Conservation (phyloP, 2,329 filamentous ascomycete species). For the Herpotrichia juniperi region DNA sequence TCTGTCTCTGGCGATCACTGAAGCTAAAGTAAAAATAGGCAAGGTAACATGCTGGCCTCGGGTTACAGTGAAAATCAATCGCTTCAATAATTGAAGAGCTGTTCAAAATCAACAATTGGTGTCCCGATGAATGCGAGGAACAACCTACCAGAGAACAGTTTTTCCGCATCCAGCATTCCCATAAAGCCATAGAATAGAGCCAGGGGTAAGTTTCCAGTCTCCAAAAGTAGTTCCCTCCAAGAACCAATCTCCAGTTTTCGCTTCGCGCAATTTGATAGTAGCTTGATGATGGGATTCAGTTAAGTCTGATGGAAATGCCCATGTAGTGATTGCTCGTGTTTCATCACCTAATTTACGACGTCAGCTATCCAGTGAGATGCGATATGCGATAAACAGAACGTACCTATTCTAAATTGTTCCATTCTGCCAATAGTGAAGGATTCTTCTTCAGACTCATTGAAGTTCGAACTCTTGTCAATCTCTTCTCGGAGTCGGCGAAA, state of each 20-base stretch:
- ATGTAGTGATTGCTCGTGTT: too few relatives aligned
- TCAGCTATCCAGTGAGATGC: too few relatives aligned
- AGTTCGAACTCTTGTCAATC: too few relatives aligned
- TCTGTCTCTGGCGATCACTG: constrained; percentile 29
- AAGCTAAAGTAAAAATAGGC: constrained; percentile 2
- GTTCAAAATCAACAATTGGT: too few relatives aligned
- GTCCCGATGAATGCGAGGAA: too few relatives aligned
- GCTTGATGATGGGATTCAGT: constrained; percentile 37
- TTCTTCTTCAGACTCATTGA: too few relatives aligned
- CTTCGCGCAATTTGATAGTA: constrained; percentile 26
- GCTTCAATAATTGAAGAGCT: background rate
- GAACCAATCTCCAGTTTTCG: constrained; percentile 39
- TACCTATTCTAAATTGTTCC: too few relatives aligned
- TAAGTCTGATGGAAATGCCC: too few relatives aligned
- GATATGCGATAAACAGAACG: constrained; percentile 27
- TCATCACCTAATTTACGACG: too few relatives aligned
- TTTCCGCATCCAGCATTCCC: background rate
- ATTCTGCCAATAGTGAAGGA: too few relatives aligned
- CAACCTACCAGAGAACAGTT: too few relatives aligned
- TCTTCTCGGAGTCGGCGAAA: constrained; percentile 12
- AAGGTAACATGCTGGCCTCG: background rate
- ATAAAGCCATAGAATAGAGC: background rate
- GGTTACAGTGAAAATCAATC: background rate
- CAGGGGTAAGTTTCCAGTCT: constrained; percentile 31
- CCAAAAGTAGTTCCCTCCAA: constrained; percentile 24